Evolutionary conservation across 805 yeast genomes (phyloP), one percentile per base, ranked within the genome.

Genomic region (Saturnispora diversa): DNA sequence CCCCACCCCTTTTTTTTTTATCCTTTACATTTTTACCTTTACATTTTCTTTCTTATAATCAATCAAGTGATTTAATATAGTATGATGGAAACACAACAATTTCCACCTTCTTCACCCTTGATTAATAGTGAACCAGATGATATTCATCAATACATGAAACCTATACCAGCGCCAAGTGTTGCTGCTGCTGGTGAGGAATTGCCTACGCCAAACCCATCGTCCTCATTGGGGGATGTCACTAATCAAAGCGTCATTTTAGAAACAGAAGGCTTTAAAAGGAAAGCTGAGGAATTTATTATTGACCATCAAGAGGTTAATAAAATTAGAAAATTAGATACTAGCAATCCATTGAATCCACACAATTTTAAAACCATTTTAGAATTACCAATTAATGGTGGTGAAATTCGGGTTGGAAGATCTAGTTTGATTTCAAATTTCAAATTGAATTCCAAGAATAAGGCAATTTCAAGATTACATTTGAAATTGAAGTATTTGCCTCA

Each of bases 131-230:
- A 45, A 9, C 21, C 22, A 28, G 40, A 37, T 29, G 22, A 29
- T 20, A 15, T 13, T 6, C 5, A 16, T 11, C 21, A 32, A 22
- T 32, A 10, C 15, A 12, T 23, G 19, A 32, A 32, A 9, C 27
- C 16, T 16, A 22, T 16, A 15, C 9, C 31, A 7, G 10, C 28
- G 31, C 6, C 6, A 29, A n/a, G n/a, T 8, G 11, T 12, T 21
- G 10, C 22, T 16, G 4, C 17, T 9, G 30, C n/a, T 15, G 29
- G 22, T 25, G 35, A 44, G 19, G 65, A 65, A 8, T 77, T 77
- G 50, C 84, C 85, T 10, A 80, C 87, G 1, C 90, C 90, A 16
- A 73, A 77, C 48, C 87, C 90, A 1, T 79, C 86, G 1, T 73
- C 79, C 1, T 68, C 75, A 6, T 50, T 64, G 6, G 76, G 74